phyloP scores from a whole-genome alignment of 306 rosid species.

The Macrotyloma uniflorum region DNA sequence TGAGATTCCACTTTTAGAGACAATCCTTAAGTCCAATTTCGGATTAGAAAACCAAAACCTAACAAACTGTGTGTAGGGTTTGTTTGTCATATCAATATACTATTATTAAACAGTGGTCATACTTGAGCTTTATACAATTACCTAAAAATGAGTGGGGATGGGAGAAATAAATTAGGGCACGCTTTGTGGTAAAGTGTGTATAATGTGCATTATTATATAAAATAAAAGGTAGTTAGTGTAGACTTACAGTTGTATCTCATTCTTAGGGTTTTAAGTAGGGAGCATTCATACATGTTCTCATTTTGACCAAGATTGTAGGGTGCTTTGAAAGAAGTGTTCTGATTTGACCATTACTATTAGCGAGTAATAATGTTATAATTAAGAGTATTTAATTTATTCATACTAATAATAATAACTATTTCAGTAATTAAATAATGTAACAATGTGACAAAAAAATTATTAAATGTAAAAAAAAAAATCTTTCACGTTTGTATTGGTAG shows the following conservation, averaged over 20 bases:
- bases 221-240: neutral
- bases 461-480: no score
- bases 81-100: neutral
- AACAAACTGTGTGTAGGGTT: neutral
- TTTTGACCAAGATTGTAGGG: neutral
- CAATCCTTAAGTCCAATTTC: neutral
- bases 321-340: neutral
- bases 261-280: neutral
- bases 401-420: no score
- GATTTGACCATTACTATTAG: slow-evolving; percentile 3
- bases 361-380: neutral
- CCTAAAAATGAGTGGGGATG: neutral
- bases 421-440: no score
- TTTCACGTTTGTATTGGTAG: no score
- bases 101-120: neutral
- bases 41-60: neutral
- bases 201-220: neutral
- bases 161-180: neutral
- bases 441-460: no score
- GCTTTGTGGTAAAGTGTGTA: slow-evolving; percentile 6
- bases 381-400: neutral
- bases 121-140: neutral
- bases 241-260: neutral
- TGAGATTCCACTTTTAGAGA: no score
- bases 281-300: neutral